Conservation (phyloP, 345 rosid genomes). For the Gossypium anomalum region DNA sequence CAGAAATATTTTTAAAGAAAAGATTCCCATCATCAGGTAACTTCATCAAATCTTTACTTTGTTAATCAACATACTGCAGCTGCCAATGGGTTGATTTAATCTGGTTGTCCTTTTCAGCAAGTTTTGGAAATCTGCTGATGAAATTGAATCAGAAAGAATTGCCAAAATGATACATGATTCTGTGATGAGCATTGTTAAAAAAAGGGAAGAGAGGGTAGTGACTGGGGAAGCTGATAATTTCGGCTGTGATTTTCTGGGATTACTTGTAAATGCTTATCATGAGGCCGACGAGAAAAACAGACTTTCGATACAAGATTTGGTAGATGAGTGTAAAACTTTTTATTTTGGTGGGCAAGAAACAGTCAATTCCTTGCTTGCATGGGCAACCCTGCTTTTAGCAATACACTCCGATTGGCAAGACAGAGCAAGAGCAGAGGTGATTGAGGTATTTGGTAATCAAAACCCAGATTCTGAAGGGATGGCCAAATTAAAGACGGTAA, state of each 20-base stretch:
- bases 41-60: not conserved
- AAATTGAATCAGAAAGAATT: not conserved
- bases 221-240: not conserved
- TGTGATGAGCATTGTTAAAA: not conserved
- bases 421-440: not conserved
- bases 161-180: not conserved
- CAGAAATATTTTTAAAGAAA: not conserved
- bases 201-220: not conserved
- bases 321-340: not conserved
- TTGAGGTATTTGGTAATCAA: not conserved
- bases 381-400: not conserved
- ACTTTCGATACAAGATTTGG: not conserved
- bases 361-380: not conserved
- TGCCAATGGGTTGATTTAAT: too few species aligned
- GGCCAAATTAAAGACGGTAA: not conserved
- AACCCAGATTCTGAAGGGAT: not conserved
- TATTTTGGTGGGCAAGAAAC: not conserved
- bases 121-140: not conserved
- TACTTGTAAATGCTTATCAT: not conserved
- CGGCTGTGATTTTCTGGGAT: not conserved
- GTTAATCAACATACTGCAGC: too few species aligned
- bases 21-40: not conserved
- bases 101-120: not conserved
- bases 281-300: not conserved
- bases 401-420: not conserved